Evolutionary conservation across 2,329 filamentous ascomycete species (phyloP).

Genomic region (Cercospora janseana): DNA sequence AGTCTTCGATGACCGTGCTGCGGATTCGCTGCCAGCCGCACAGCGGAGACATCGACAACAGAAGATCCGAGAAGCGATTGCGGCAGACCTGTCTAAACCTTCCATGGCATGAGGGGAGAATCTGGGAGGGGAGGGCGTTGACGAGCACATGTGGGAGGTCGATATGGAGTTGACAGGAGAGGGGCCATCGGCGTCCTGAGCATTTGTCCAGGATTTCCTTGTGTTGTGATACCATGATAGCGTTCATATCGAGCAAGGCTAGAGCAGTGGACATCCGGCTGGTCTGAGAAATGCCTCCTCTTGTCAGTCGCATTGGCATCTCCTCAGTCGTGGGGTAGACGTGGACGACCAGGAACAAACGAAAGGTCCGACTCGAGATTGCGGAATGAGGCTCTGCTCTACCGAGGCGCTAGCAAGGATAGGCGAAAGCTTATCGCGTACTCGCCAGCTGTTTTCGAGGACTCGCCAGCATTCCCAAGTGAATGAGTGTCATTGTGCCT

Average conservation of each 20-base stretch:
- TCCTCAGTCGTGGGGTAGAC: background rate
- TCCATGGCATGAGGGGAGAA: background rate
- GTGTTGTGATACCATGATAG: constrained; percentile 1
- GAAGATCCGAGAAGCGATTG: constrained; percentile 14
- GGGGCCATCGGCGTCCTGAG: background rate
- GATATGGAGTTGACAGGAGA: background rate
- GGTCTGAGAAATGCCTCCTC: background rate
- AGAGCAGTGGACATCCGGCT: background rate
- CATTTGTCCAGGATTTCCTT: background rate
- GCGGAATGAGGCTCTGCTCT: constrained; percentile 9
- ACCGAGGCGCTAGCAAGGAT: constrained; percentile 11
- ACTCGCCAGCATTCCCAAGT: background rate
- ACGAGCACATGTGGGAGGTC: background rate
- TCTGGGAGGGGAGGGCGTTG: background rate
- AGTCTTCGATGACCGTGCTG: constrained; percentile 17
- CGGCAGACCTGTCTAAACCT: background rate
- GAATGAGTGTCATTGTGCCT: constrained; percentile 1
- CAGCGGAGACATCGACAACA: constrained; percentile 15
- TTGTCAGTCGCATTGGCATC: background rate
- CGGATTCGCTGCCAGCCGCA: constrained; percentile 10
- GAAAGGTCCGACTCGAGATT: background rate
- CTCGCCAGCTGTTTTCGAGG: constrained; percentile 4
- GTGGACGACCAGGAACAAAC: too few species aligned
- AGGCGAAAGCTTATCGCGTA: constrained; percentile 8
- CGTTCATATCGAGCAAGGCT: background rate